Percentiles rank a stretch among this genome's conserved stretches.
phyloP scores from a whole-genome alignment of 345 rosid species.

The Xanthoceras sorbifolium region DNA sequence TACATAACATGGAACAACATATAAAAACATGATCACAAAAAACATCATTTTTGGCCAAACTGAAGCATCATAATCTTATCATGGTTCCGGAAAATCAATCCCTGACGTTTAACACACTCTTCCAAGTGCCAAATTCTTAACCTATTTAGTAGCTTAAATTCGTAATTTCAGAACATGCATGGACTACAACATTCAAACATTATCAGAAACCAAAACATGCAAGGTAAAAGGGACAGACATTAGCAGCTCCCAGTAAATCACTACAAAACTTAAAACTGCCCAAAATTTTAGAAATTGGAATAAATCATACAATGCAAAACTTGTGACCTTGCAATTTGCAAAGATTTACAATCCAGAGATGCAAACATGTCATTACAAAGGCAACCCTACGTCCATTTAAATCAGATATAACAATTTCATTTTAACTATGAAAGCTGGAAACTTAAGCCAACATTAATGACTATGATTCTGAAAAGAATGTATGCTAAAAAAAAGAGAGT shows the following conservation, averaged over 20 bases:
- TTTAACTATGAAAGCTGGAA: background rate
- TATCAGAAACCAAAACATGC: background rate
- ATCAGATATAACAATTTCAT: background rate
- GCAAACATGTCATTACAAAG: background rate
- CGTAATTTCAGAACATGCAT: no score
- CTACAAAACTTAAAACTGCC: no score
- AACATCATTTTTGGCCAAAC: background rate
- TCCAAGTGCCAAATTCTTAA: background rate
- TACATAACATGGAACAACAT: background rate
- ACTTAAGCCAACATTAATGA: background rate
- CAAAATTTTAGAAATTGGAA: background rate
- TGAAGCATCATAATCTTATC: background rate
- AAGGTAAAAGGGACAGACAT: background rate
- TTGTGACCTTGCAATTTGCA: background rate
- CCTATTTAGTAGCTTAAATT: background rate
- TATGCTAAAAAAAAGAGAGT: background rate
- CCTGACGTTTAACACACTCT: background rate
- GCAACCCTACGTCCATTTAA: background rate
- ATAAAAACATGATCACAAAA: background rate
- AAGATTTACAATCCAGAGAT: background rate
- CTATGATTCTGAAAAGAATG: background rate
- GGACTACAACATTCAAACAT: background rate
- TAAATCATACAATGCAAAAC: background rate
- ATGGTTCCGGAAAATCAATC: background rate
- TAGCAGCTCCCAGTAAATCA: background rate